phyloP scores from a whole-genome alignment of 768 basidiomycete genomes.

The Clathrus columnatus region DNA sequence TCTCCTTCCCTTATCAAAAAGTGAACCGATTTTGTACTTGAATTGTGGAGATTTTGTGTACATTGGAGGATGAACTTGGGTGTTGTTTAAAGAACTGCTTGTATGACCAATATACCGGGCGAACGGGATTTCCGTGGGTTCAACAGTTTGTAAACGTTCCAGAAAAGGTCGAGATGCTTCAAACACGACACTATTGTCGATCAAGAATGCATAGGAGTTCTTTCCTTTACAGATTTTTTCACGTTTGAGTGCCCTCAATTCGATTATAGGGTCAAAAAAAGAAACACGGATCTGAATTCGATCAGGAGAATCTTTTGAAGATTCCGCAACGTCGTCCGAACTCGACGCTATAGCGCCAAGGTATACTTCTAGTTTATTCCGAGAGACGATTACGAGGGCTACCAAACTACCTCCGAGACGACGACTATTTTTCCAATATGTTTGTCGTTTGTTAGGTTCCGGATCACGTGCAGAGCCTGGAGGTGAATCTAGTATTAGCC shows the following conservation, averaged over 20 bases:
- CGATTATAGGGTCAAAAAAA: slow-evolving; percentile 56
- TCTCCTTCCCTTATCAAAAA: slow-evolving; percentile 37
- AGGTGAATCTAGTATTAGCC: slow-evolving; percentile 42
- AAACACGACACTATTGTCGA: slow-evolving; percentile 60
- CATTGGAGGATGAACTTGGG: slow-evolving; percentile 39
- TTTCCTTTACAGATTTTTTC: slow-evolving; percentile 12
- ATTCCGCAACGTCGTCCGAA: slow-evolving; percentile 31
- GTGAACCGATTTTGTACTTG: slow-evolving; percentile 42
- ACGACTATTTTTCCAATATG: slow-evolving; percentile 57
- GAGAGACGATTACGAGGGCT: slow-evolving; percentile 43
- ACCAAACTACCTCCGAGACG: slow-evolving; percentile 57
- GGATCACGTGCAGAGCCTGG: slow-evolving; percentile 43
- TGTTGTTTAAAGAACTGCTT: slow-evolving; percentile 23
- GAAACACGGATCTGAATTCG: slow-evolving; percentile 39
- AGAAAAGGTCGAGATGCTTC: slow-evolving; percentile 64
- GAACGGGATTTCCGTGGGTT: slow-evolving; percentile 53
- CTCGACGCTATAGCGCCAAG: slow-evolving; percentile 45
- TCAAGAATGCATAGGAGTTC: slow-evolving; percentile 32
- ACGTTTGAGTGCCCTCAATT: slow-evolving; percentile 38
- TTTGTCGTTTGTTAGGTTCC: slow-evolving; percentile 29
- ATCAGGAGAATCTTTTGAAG: slow-evolving; percentile 26
- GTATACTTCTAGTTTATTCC: slow-evolving; percentile 31
- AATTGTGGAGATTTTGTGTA: slow-evolving; percentile 51
- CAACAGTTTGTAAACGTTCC: slow-evolving; percentile 41
- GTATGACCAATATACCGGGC: slow-evolving; percentile 38